Percentiles rank a stretch among this genome's conserved stretches.
Conservation (phyloP, 345 rosid genomes). For the Sisymbrium irio region DNA sequence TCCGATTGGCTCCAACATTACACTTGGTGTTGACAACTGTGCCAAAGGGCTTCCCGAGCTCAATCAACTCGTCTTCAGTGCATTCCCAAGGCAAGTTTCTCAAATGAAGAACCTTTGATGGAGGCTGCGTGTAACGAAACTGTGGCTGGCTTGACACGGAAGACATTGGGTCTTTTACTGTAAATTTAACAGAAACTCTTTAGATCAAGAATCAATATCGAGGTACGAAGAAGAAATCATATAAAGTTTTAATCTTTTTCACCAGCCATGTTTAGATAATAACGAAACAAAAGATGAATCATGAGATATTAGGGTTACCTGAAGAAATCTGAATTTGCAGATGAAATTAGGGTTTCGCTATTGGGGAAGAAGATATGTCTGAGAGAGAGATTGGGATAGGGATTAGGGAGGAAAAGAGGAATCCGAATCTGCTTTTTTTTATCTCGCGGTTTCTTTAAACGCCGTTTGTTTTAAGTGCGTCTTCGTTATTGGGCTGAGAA, state of each 20-base stretch:
- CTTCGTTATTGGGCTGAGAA: slow-evolving; percentile 1
- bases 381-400: neutral
- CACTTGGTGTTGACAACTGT: slow-evolving; percentile 94
- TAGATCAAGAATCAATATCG: neutral
- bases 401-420: neutral
- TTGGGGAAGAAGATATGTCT: slow-evolving; percentile 9
- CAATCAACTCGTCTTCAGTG: slow-evolving; percentile 87
- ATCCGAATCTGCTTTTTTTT: neutral
- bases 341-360: slow-evolving; percentile 27
- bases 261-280: neutral
- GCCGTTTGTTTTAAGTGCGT: neutral
- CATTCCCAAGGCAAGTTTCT: slow-evolving; percentile 99
- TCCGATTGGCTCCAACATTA: slow-evolving; percentile 96
- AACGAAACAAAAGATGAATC: neutral
- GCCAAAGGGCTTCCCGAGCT: slow-evolving; percentile 98
- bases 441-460: slow-evolving; percentile 15
- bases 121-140: slow-evolving; percentile 97
- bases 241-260: neutral
- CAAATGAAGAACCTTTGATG: slow-evolving; percentile 96
- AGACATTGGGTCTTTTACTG: slow-evolving; percentile 45
- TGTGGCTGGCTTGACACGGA: slow-evolving; percentile 97
- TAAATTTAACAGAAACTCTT: neutral
- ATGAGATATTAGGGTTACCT: neutral
- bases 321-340: slow-evolving; percentile 3
- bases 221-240: neutral